phyloP scores from a whole-genome alignment of 805 yeast genomes.

The Starmerella geochares region DNA sequence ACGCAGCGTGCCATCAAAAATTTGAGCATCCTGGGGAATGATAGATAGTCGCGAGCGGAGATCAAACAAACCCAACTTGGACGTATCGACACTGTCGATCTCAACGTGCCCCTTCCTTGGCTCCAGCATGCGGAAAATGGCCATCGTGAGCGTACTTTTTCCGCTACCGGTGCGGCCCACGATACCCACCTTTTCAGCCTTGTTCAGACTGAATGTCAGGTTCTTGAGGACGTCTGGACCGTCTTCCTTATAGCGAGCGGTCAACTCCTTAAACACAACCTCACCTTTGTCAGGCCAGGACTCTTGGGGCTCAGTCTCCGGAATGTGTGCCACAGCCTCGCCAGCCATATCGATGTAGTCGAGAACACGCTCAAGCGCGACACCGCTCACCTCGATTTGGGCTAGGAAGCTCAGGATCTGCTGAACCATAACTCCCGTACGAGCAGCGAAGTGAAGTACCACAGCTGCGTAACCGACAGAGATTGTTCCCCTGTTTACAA shows the following conservation, averaged over 20 bases:
- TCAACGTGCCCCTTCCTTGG: conserved; percentile 54
- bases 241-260: conserved; percentile 70
- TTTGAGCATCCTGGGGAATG: conserved; percentile 91
- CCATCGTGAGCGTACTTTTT: conserved; percentile 72
- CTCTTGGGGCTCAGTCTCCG: conserved; percentile 53
- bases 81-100: conserved; percentile 64
- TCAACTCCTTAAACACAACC: conserved; percentile 57
- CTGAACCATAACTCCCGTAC: conserved; percentile 73
- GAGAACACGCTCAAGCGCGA: conserved; percentile 70
- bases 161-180: conserved; percentile 98
- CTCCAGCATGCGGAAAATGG: conserved; percentile 77
- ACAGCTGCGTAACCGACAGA: conserved; percentile 85
- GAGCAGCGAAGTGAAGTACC: conserved; percentile 74
- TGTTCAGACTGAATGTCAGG: conserved; percentile 50
- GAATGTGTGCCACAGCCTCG: conserved; percentile 75
- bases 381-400: conserved; percentile 86
- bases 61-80: conserved; percentile 62
- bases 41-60: conserved; percentile 68
- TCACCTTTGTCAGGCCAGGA: conserved; percentile 69
- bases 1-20: conserved; percentile 74
- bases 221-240: conserved; percentile 67
- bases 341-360: conserved; percentile 67
- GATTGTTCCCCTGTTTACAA: conserved; percentile 48
- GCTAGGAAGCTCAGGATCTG: conserved; percentile 91
- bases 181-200: conserved; percentile 80